Percentiles rank a stretch among this genome's conserved stretches.
phyloP scores from a whole-genome alignment of 2,329 filamentous ascomycete species.

The Beauveria scarabaeidicola region DNA sequence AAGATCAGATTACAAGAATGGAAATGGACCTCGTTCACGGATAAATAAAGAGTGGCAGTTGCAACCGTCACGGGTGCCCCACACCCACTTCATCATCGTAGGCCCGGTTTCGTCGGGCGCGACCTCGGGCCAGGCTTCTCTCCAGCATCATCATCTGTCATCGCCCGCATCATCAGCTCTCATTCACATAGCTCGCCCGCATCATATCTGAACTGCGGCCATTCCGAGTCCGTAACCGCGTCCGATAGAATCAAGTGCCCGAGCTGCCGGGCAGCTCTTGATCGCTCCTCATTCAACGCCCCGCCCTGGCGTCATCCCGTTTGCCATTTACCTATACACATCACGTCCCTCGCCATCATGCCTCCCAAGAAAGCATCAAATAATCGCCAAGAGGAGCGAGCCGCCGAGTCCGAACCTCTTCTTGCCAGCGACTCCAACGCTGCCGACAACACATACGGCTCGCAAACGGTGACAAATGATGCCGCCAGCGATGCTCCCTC shows the following conservation, averaged over 20 bases:
- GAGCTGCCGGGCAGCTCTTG: background rate
- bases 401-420: slow-evolving; percentile 5
- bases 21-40: no score
- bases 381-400: background rate
- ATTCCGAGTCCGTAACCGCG: background rate
- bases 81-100: background rate
- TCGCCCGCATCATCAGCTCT: background rate
- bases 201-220: background rate
- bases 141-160: background rate
- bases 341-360: slow-evolving; percentile 1
- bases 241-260: background rate
- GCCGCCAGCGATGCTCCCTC: slow-evolving; percentile 2
- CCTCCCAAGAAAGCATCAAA: background rate
- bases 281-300: background rate
- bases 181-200: background rate
- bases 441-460: slow-evolving; percentile 1
- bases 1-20: no score
- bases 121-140: background rate
- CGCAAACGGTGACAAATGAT: background rate
- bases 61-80: background rate
- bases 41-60: no score
- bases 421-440: background rate
- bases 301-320: background rate
- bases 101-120: background rate
- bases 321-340: background rate